Conservation (phyloP, 2,329 filamentous ascomycete species). For the Plenodomus tracheiphilus region DNA sequence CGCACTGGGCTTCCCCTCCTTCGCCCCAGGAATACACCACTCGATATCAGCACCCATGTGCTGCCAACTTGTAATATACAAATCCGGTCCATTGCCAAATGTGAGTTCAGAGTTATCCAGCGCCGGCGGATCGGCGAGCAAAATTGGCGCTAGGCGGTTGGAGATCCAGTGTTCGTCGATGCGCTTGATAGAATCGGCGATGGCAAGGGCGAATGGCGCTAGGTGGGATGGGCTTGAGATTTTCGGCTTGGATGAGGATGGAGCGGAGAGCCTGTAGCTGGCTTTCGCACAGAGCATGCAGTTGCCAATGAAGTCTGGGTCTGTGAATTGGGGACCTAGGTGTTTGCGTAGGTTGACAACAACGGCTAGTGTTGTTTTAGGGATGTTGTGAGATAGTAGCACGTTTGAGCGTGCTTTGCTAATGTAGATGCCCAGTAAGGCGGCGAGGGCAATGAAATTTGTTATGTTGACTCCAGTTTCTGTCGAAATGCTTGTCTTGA, state of each 20-base stretch:
- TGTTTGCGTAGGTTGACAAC: conserved; percentile 16
- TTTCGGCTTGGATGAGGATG: not conserved
- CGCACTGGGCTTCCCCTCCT: conserved; percentile 12
- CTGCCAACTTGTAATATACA: conserved; percentile 36
- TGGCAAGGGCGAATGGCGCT: not conserved
- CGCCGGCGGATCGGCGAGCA: conserved; percentile 2
- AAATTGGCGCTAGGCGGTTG: conserved; percentile 6
- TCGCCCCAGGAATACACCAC: conserved; percentile 31
- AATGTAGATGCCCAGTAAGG: conserved; percentile 24
- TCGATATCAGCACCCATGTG: conserved; percentile 23
- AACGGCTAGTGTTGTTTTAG: conserved; percentile 17
- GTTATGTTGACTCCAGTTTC: conserved; percentile 4
- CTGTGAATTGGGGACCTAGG: conserved; percentile 2
- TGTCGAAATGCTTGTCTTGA: conserved; percentile 1
- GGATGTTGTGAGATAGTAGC: not conserved
- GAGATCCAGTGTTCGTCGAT: conserved; percentile 10
- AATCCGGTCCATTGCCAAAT: conserved; percentile 24
- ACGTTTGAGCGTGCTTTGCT: conserved; percentile 14
- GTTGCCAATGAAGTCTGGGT: conserved; percentile 1
- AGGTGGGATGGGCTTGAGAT: not conserved
- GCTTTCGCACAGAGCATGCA: not conserved
- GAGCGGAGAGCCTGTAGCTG: not conserved
- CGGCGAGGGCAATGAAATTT: conserved; percentile 18
- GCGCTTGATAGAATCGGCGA: not conserved
- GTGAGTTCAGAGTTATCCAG: conserved; percentile 2